Conservation (phyloP, 2,329 filamentous ascomycete species). For the Fusarium sp. region DNA sequence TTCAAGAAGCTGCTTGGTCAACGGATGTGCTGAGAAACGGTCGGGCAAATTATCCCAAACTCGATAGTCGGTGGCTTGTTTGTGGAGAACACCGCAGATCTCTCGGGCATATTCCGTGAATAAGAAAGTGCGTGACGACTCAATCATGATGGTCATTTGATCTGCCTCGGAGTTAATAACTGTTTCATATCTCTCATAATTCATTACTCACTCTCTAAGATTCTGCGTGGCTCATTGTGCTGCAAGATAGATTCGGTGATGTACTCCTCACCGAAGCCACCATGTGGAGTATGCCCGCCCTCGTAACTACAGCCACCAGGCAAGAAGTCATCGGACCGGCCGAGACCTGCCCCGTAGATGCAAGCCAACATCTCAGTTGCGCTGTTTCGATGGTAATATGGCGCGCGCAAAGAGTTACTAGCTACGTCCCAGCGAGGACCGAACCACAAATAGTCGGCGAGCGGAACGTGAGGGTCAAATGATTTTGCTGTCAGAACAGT, state of each 20-base stretch:
- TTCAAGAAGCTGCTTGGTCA: not conserved
- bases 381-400: conserved; percentile 3
- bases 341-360: conserved; percentile 1
- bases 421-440: not conserved
- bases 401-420: not conserved
- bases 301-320: conserved; percentile 13
- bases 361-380: conserved; percentile 5
- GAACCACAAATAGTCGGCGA: conserved; percentile 11
- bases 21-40: conserved; percentile 6
- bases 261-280: conserved; percentile 11
- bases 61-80: not conserved
- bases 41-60: conserved; percentile 18
- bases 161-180: not conserved
- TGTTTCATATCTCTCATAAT: accelerated
- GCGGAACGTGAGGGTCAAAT: not conserved
- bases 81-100: conserved; percentile 7
- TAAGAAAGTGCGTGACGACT: conserved; percentile 3
- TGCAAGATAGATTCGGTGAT: not conserved
- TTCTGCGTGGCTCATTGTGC: conserved; percentile 4
- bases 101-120: conserved; percentile 18
- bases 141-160: conserved; percentile 26
- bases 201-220: not conserved
- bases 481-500: conserved; percentile 12
- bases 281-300: conserved; percentile 15
- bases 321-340: conserved; percentile 4